Base-by-base conservation (phyloP, 371 early-diverging fungal genomes). In the Blyttiomyces sp. region DNA sequence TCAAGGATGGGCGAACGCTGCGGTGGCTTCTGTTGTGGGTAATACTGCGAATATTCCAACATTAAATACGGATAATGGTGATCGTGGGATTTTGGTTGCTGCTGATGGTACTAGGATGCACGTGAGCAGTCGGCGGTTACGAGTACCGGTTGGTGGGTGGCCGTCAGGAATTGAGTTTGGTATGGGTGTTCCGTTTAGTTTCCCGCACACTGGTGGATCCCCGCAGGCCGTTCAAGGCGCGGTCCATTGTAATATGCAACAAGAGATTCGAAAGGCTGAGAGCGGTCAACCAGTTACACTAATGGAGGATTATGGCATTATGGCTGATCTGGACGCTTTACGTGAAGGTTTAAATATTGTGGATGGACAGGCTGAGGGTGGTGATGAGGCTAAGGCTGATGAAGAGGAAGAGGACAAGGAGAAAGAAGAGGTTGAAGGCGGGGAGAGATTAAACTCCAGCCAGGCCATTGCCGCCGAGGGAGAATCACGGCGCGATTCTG, bases 121-220 rank as follows among this genome's bases (percentile, higher is more conserved):
- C 39, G 39, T 39, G 13, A 39, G 39, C 46, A 23, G 13, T 9
- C 46, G 36, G 19, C 16, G 24, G 4, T n/a, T 62, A 0, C 39
- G 63, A 6, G 57, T 63, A 11, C 63, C 63, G 17, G 63, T 63
- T n/a, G 63, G 63, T 4, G 63, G 63, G 1, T 63, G 63, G 63
- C 53, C 51, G 5, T 35, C 27, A 11, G 63, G 63, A 4, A 45
- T 63, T 7, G 26, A 23, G 30, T 63, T 57, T 34, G 51, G 51
- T 3, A 63, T 63, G 63, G 63, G 63, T 19, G 44, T 63, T n/a
- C n/a, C n/a, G n/a, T n/a, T n/a, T n/a, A n/a, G n/a, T n/a, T n/a
- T n/a, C n/a, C n/a, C n/a, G n/a, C n/a, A n/a, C n/a, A n/a, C n/a
- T n/a, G n/a, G n/a, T n/a, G n/a, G n/a, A n/a, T n/a, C n/a, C n/a